Evolutionary conservation across 768 basidiomycete genomes (phyloP).

Genomic region (Lepiota venenata): DNA sequence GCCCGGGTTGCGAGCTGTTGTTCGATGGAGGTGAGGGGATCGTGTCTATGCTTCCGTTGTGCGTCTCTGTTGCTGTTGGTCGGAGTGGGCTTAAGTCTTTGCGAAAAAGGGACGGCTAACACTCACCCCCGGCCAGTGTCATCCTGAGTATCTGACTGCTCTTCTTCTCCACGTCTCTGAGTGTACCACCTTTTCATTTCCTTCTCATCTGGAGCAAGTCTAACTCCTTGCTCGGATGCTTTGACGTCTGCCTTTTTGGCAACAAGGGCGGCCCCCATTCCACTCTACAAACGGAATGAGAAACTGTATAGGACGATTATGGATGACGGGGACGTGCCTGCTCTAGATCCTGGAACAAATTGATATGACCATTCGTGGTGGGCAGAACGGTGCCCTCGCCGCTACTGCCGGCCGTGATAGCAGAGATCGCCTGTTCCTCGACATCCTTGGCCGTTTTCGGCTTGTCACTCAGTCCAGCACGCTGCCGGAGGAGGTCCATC

Average conservation of each 20-base stretch:
- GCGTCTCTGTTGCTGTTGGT: slow-evolving; percentile 55
- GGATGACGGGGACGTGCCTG: slow-evolving; percentile 36
- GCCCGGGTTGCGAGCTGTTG: slow-evolving; percentile 51
- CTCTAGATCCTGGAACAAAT: slow-evolving; percentile 82
- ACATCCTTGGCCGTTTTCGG: slow-evolving; percentile 30
- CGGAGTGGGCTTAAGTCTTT: not conserved
- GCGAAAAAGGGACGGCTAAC: too few relatives aligned
- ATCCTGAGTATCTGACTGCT: slow-evolving; percentile 22
- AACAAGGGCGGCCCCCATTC: slow-evolving; percentile 38
- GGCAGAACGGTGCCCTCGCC: slow-evolving; percentile 34
- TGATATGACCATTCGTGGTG: slow-evolving; percentile 68
- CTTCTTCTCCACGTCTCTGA: slow-evolving; percentile 20
- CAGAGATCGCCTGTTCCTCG: slow-evolving; percentile 14
- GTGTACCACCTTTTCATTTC: slow-evolving; percentile 85
- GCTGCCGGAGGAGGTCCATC: slow-evolving; percentile 58
- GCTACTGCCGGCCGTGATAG: slow-evolving; percentile 28
- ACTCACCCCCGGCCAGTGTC: slow-evolving; percentile 39
- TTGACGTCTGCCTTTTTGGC: slow-evolving; percentile 50
- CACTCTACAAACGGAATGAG: slow-evolving; percentile 27
- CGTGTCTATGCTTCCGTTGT: slow-evolving; percentile 57
- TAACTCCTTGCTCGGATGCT: slow-evolving; percentile 62
- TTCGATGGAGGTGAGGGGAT: slow-evolving; percentile 75
- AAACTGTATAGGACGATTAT: not conserved
- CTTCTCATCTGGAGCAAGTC: slow-evolving; percentile 70
- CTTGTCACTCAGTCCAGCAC: slow-evolving; percentile 42